Evolutionary conservation across 768 basidiomycete species (phyloP).

Genomic region (Trametes cinnabarina): DNA sequence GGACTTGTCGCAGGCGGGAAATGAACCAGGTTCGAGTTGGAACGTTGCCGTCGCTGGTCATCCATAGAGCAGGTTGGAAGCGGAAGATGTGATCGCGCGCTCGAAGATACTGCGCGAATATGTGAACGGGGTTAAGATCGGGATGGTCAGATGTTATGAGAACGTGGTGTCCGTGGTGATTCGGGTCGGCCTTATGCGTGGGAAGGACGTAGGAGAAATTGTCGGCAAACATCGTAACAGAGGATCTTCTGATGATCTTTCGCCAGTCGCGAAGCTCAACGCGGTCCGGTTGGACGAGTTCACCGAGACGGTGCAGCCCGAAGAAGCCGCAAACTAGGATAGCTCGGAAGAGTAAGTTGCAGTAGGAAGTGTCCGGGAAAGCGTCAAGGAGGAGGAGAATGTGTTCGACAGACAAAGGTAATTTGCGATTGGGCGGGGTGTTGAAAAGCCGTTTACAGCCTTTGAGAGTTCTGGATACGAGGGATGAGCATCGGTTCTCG

Average conservation of each 20-base stretch:
- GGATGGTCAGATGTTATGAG: too few species aligned
- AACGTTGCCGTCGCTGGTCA: slow-evolving; percentile 29
- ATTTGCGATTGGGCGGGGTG: slow-evolving; percentile 27
- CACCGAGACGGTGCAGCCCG: slow-evolving; percentile 29
- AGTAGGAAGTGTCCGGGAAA: background rate
- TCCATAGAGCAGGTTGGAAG: slow-evolving; percentile 34
- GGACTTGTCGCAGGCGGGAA: slow-evolving; percentile 18
- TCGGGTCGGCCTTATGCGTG: too few species aligned
- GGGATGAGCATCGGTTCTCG: too few species aligned
- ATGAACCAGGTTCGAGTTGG: slow-evolving; percentile 40
- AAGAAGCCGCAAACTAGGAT: slow-evolving; percentile 24
- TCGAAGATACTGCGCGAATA: background rate
- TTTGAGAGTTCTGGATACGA: too few species aligned
- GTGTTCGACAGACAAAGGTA: slow-evolving; percentile 20
- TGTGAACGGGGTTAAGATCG: too few species aligned
- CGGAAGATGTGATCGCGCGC: slow-evolving; percentile 28
- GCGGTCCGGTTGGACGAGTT: slow-evolving; percentile 28
- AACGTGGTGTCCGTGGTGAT: too few species aligned
- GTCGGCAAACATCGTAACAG: too few species aligned
- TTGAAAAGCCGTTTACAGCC: background rate
- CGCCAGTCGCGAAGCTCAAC: too few species aligned
- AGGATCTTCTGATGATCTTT: too few species aligned
- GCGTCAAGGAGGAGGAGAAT: slow-evolving; percentile 5
- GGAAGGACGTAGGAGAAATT: too few species aligned
- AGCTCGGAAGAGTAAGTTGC: slow-evolving; percentile 27